These are phyloP conservation scores for Kwoniella sp. DNA, from an alignment of 768 basidiomycete species.

Conservation along the genomic window DNA sequence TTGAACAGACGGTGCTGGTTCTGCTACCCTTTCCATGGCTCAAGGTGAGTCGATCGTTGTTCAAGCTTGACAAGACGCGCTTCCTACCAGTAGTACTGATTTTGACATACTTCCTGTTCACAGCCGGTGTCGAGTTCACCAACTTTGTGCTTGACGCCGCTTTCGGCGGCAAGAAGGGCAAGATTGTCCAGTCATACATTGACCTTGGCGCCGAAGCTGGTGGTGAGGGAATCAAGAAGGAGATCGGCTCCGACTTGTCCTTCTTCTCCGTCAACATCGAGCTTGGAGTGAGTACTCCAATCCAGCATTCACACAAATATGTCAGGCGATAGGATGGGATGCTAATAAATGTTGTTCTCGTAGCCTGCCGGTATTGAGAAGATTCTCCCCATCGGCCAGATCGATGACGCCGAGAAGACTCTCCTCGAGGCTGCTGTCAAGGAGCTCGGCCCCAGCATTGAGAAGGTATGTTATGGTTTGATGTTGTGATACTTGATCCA, in stretches of 20 bases:
- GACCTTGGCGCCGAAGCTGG: conserved; percentile 80
- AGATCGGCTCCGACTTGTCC: conserved; percentile 84
- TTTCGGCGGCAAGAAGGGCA: conserved; percentile 68
- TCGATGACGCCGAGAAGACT: conserved; percentile 80
- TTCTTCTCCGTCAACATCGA: conserved; percentile 95
- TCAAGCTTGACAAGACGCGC: too few relatives aligned
- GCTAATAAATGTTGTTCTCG: conserved; percentile 19
- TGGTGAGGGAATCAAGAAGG: conserved; percentile 70
- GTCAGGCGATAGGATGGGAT: background rate
- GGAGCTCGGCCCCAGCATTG: conserved; percentile 54
- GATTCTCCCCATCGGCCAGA: conserved; percentile 78
- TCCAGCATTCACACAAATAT: too few relatives aligned
- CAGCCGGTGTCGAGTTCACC: conserved; percentile 71
- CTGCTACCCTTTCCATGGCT: conserved; percentile 72
- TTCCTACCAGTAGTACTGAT: background rate
- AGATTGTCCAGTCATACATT: conserved; percentile 74
- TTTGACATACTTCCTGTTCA: background rate
- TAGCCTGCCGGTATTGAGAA: conserved; percentile 79
- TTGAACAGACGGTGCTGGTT: conserved; percentile 67
- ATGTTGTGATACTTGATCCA: background rate
- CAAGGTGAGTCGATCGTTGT: conserved; percentile 29
- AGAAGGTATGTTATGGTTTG: conserved; percentile 40
- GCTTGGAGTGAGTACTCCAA: conserved; percentile 72
- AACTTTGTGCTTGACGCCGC: conserved; percentile 64
- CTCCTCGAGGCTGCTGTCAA: conserved; percentile 66